Base-by-base conservation (phyloP, 2,329 filamentous ascomycete species). In the Colletotrichum sp. region DNA sequence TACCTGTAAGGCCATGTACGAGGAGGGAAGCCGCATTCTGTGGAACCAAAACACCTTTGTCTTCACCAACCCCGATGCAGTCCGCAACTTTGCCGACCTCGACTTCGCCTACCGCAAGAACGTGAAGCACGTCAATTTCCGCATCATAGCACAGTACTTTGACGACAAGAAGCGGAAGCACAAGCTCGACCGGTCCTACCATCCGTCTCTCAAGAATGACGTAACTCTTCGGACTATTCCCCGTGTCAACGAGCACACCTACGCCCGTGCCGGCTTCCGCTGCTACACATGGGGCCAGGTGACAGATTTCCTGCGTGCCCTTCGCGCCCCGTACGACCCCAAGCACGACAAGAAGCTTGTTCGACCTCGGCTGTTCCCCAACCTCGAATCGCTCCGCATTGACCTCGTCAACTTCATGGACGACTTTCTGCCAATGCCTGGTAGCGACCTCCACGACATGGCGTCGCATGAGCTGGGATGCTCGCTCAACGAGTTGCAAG, bases 401-500 rank as follows among this genome's bases (percentile, higher is more conserved):
- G 90, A 91, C 75, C 85, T 91, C 22, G 88, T 91, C 78, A 91
- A 91, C 77, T 91, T 91, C 63, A 85, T 86, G 3, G 85, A 88
- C 44, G 82, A 86, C 3, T 83, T 87, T 32, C 80, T 90, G 39
- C 85, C 85, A 4, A 87, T 84, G 70, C 86, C 88, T 2, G 87
- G 86, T 3, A 81, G 84, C 5, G 87, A 88, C 61, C 83, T 91
- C 19, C 89, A 91, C 78, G 86, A 89, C 65, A 81, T 90, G n/a
- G 86, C 88, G 5, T 88, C 87, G 19, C 89, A 91, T 74, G 88
- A 90, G 77, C 84, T 91, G 6, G 88, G 88, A 4, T 90, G 87
- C 77, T 89, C 85, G 5, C 79, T 91, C 8, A 88, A 91, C 73
- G 89, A 91, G 79, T 82, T 91, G 55, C 84, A 88, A 63, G 79